Conservation (phyloP, 2,329 filamentous ascomycete genomes). For the Aspergillus sp. region DNA sequence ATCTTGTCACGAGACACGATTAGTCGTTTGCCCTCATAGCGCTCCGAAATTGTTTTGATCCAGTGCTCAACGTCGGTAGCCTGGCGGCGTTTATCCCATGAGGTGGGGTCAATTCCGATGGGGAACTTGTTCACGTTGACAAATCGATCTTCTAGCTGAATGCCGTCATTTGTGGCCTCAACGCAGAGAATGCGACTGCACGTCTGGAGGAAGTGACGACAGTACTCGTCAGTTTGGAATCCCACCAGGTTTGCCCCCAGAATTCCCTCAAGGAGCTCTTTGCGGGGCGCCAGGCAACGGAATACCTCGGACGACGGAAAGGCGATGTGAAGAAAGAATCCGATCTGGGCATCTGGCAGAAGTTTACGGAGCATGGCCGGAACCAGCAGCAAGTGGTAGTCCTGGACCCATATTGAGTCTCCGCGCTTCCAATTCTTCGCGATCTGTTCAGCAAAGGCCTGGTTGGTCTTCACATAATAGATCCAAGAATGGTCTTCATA, state of each 20-base stretch:
- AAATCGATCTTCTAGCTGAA: slow-evolving; percentile 90
- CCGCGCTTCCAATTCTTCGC: slow-evolving; percentile 90
- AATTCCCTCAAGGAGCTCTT: slow-evolving; percentile 85
- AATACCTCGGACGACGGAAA: slow-evolving; percentile 97
- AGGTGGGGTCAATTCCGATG: slow-evolving; percentile 86
- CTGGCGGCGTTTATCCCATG: slow-evolving; percentile 68
- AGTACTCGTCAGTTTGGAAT: slow-evolving; percentile 92
- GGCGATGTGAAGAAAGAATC: slow-evolving; percentile 91
- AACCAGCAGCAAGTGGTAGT: slow-evolving; percentile 89
- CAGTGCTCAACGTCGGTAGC: slow-evolving; percentile 73
- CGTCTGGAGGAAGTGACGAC: slow-evolving; percentile 90
- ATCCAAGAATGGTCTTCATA: slow-evolving; percentile 97
- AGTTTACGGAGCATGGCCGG: slow-evolving; percentile 87
- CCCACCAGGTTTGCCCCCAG: slow-evolving; percentile 88
- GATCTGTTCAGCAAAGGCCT: slow-evolving; percentile 88
- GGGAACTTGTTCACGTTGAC: slow-evolving; percentile 82
- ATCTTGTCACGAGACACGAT: slow-evolving; percentile 95
- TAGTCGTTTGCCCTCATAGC: slow-evolving; percentile 83
- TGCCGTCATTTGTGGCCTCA: slow-evolving; percentile 81
- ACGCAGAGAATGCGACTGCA: slow-evolving; percentile 89
- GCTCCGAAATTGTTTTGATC: slow-evolving; percentile 76
- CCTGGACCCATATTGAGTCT: slow-evolving; percentile 91
- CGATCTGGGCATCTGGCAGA: slow-evolving; percentile 84
- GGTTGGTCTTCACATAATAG: slow-evolving; percentile 89
- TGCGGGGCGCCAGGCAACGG: slow-evolving; percentile 82